These are phyloP conservation scores for Ceratocystis ficicola DNA, from an alignment of 2,329 filamentous ascomycete species.

Conservation along the genomic window DNA sequence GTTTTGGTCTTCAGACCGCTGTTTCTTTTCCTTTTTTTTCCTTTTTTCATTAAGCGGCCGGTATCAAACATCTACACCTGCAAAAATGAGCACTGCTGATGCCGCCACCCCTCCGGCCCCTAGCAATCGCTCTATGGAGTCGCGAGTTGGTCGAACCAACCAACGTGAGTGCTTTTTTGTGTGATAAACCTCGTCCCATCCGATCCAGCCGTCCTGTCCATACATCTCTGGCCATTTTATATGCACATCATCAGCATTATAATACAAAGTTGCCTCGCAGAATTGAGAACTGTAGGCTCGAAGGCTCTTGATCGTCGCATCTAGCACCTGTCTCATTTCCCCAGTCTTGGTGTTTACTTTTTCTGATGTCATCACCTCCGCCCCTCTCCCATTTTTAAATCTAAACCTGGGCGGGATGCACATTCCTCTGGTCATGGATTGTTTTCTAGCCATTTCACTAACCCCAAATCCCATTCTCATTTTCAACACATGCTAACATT, in stretches of 20 bases:
- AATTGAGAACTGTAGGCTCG: neutral
- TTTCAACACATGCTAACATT: constrained; percentile 15
- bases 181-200: neutral
- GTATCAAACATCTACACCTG: neutral
- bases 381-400: constrained; percentile 22
- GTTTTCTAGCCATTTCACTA: neutral
- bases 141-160: constrained; percentile 63
- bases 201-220: neutral
- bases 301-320: neutral
- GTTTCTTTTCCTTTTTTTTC: neutral
- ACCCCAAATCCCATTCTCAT: neutral
- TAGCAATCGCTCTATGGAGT: constrained; percentile 51
- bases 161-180: constrained; percentile 53
- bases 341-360: neutral
- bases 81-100: constrained; percentile 19
- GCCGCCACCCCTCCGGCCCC: constrained; percentile 23
- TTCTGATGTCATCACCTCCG: constrained; percentile 12
- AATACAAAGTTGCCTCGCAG: neutral
- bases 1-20: constrained; percentile 12
- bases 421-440: neutral
- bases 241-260: neutral
- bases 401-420: neutral
- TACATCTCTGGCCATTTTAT: neutral
- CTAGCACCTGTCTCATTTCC: neutral
- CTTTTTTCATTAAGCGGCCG: neutral